Base-by-base conservation (phyloP, 108 stramenopile genomes). In the Discostella pseudostelligera region DNA sequence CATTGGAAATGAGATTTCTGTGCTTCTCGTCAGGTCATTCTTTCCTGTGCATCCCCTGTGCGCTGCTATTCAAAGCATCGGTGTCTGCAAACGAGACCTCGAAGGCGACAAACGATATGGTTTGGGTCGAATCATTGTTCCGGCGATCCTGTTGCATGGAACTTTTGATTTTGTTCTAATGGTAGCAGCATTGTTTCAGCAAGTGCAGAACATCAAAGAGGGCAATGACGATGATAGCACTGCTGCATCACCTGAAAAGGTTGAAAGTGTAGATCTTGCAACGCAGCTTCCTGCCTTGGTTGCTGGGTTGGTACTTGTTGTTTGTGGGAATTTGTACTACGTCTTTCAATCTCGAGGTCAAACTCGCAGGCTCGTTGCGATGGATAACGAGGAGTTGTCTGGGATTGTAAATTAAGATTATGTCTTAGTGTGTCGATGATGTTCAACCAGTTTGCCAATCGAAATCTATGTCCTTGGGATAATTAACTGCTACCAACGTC, bases 11-110 rank as follows among this genome's bases (percentile, higher is more conserved):
- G 71, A 91, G 74, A 81, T 94, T 2, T 62, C 75, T 20, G 82
- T 87, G 11, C 74, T 94, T 8, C n/a, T 91, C 19, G 81, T 82
- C 14, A 76, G 93, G 25, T 76, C 78, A 28, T 48, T 89, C 13
- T 89, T 94, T 56, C 93, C 92, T 0, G 77, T 90, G 36, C 93
- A 94, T 44, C 88, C 93, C n/a, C 72, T 94, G 20, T 84, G 82
- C 25, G 89, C 89, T 21, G 93, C 89, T 1, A 74, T 94, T 13
- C 93, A 94, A 64, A 85, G 84, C 59, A 80, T 94, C 45, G 83
- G 87, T 39, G 93, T 94, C 19, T 81, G 83, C 47, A 71, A 76
- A 79, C 66, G 89, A 56, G 87, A 94, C 44, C 13, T 94, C 11
- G 93, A 94, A 63, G 85, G 83, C 1, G 58, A 76, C 39, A 46